Conservation (phyloP, 2,329 filamentous ascomycete species). For the Talaromyces islandicus region DNA sequence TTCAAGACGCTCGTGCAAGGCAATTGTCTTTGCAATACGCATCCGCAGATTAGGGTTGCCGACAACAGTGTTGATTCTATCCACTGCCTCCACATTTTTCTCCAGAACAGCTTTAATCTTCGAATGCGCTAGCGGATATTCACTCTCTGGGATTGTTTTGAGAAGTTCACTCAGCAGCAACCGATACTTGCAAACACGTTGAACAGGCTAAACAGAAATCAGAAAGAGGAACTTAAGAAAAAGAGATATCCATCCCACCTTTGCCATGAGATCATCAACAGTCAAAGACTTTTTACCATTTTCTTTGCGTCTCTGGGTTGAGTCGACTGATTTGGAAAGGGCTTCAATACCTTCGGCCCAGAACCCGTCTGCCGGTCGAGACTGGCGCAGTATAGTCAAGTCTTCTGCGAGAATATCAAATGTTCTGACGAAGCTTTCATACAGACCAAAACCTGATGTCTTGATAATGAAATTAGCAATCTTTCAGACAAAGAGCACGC, state of each 20-base stretch:
- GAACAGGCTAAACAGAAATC: slow-evolving; percentile 65
- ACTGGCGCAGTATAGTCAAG: slow-evolving; percentile 61
- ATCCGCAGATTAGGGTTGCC: slow-evolving; percentile 65
- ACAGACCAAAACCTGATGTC: slow-evolving; percentile 77
- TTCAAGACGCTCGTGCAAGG: slow-evolving; percentile 72
- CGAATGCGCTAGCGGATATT: slow-evolving; percentile 77
- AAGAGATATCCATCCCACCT: slow-evolving; percentile 49
- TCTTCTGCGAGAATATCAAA: slow-evolving; percentile 82
- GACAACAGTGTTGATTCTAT: slow-evolving; percentile 78
- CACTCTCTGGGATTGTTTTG: slow-evolving; percentile 73
- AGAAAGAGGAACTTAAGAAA: neutral
- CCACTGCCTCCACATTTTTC: slow-evolving; percentile 66
- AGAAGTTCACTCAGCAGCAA: slow-evolving; percentile 78
- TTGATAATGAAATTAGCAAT: slow-evolving; percentile 46
- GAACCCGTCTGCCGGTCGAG: slow-evolving; percentile 66
- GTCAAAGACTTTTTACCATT: slow-evolving; percentile 70
- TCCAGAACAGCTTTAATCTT: slow-evolving; percentile 69
- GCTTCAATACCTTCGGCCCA: slow-evolving; percentile 84
- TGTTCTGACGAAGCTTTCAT: slow-evolving; percentile 87
- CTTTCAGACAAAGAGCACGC: slow-evolving; percentile 9
- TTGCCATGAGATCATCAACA: slow-evolving; percentile 81
- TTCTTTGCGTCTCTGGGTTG: slow-evolving; percentile 58
- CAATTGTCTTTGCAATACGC: slow-evolving; percentile 73
- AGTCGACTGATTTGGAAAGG: slow-evolving; percentile 67
- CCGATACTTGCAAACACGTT: slow-evolving; percentile 86